Conservation (phyloP, 805 yeast species). For the Wickerhamomyces chambardii region DNA sequence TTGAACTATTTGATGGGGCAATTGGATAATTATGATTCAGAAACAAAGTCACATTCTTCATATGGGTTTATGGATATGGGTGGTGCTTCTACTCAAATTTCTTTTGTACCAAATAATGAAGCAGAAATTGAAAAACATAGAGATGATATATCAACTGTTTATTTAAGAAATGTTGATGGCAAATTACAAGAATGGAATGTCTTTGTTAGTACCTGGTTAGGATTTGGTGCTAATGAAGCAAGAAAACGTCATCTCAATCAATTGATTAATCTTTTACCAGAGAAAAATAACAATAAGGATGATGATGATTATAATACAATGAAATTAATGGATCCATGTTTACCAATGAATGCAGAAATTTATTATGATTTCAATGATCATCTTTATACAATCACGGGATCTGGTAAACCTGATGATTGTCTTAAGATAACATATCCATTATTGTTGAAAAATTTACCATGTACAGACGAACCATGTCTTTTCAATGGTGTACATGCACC, state of each 20-base stretch:
- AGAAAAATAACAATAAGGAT: slow-evolving; percentile 34
- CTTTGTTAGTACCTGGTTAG: slow-evolving; percentile 94
- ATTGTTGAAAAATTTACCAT: slow-evolving; percentile 69
- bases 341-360: slow-evolving; percentile 53
- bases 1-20: slow-evolving; percentile 75
- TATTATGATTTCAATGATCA: slow-evolving; percentile 38
- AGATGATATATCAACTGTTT: slow-evolving; percentile 65
- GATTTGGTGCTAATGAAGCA: slow-evolving; percentile 96
- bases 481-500: slow-evolving; percentile 97
- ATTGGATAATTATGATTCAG: slow-evolving; percentile 37
- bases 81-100: slow-evolving; percentile 95
- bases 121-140: slow-evolving; percentile 55
- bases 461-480: slow-evolving; percentile 81
- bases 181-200: slow-evolving; percentile 68
- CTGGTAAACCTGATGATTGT: slow-evolving; percentile 76
- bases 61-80: slow-evolving; percentile 99
- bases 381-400: slow-evolving; percentile 50
- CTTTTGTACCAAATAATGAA: slow-evolving; percentile 70
- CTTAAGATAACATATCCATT: slow-evolving; percentile 66
- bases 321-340: slow-evolving; percentile 63
- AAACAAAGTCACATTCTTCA: slow-evolving; percentile 35
- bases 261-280: slow-evolving; percentile 40
- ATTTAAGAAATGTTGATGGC: slow-evolving; percentile 65
- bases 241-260: slow-evolving; percentile 59
- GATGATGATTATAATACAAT: slow-evolving; percentile 32